Evolutionary conservation across 2,329 filamentous ascomycete species (phyloP).

Genomic region (Drechslera avenae): DNA sequence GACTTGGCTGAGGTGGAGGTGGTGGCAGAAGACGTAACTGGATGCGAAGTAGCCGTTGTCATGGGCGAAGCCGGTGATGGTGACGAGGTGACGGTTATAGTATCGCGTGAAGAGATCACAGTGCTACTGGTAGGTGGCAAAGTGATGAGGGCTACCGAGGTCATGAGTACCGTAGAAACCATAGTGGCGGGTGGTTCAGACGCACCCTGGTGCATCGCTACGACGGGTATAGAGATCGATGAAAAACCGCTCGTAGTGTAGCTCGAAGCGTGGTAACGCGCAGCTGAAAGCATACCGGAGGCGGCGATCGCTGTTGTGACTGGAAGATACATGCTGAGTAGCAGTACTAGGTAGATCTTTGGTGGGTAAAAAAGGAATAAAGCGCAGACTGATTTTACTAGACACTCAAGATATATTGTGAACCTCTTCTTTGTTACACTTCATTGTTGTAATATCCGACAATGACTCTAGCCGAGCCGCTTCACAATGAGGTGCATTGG

Average conservation of each 20-base stretch:
- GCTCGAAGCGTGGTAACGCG: background rate
- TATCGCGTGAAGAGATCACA: background rate
- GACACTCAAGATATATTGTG: too few species aligned
- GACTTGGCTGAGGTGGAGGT: background rate
- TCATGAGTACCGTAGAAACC: background rate
- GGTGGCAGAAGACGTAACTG: background rate
- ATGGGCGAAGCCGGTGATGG: background rate
- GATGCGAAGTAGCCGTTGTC: background rate
- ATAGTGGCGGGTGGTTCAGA: background rate
- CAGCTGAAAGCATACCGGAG: background rate
- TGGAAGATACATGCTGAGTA: background rate
- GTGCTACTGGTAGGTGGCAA: background rate
- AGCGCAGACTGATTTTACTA: too few species aligned
- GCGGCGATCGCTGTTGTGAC: background rate
- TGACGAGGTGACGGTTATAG: background rate
- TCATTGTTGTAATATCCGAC: too few species aligned
- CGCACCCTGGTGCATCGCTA: background rate
- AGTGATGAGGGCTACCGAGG: background rate
- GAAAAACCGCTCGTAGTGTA: too few species aligned
- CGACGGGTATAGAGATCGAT: background rate
- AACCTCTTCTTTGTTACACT: too few species aligned
- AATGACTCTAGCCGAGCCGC: too few species aligned
- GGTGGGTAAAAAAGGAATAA: too few species aligned
- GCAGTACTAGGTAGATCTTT: too few species aligned
- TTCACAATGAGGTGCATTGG: too few species aligned